Evolutionary conservation across 2,329 filamentous ascomycete species (phyloP).

Genomic region (Diplodia scrobiculata): DNA sequence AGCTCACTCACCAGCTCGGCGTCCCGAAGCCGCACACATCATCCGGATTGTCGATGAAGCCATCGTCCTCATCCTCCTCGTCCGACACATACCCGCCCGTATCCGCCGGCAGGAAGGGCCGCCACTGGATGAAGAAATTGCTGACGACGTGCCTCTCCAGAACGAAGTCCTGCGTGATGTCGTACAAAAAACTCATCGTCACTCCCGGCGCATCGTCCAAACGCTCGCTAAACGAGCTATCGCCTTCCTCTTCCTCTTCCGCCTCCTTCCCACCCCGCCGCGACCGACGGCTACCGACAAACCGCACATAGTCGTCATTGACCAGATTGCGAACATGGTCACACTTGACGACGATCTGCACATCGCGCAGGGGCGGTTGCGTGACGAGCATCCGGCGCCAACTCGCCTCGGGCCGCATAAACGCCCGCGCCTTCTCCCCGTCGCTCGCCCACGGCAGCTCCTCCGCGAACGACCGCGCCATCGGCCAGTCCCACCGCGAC

Average conservation of each 20-base stretch:
- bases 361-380: conserved; percentile 18
- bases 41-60: conserved; percentile 15
- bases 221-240: conserved; percentile 2
- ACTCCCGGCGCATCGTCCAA: background rate
- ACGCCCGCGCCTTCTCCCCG: background rate
- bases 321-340: conserved; percentile 18
- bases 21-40: conserved; percentile 18
- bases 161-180: conserved; percentile 17
- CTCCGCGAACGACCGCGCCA: background rate
- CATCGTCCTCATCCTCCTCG: conserved; percentile 5
- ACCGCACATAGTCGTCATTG: conserved; percentile 7
- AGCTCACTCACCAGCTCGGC: conserved; percentile 7
- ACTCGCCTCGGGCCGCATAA: conserved; percentile 20
- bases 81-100: conserved; percentile 14
- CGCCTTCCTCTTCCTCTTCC: background rate
- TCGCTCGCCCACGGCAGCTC: conserved; percentile 6
- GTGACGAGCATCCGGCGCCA: conserved; percentile 27
- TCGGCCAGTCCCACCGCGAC: conserved; percentile 22
- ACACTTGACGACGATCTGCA: conserved; percentile 18
- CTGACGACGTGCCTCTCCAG: conserved; percentile 16
- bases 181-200: conserved; percentile 17
- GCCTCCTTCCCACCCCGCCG: background rate
- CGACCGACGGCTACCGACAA: background rate
- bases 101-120: conserved; percentile 4
- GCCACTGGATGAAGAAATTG: conserved; percentile 20